phyloP scores from a whole-genome alignment of 768 basidiomycete species.

The Sistotremastrum suecicum region DNA sequence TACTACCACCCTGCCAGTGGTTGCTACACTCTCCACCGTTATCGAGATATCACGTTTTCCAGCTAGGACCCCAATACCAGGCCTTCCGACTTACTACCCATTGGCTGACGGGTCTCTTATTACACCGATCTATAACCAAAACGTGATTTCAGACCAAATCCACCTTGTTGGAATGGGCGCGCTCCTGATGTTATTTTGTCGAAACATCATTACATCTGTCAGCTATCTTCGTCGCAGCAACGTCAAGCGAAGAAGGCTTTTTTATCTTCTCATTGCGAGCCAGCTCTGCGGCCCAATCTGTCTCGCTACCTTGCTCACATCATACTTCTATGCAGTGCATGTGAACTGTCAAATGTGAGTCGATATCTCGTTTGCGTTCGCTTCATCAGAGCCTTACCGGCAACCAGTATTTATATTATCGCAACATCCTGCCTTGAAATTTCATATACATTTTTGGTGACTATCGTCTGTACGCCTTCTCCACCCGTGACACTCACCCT shows the following conservation, averaged over 20 bases:
- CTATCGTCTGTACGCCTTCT: not conserved
- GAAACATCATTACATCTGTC: slow-evolving; percentile 36
- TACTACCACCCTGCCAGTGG: slow-evolving; percentile 16
- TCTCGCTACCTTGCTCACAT: slow-evolving; percentile 28
- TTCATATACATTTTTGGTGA: slow-evolving; percentile 14
- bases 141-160: slow-evolving; percentile 26
- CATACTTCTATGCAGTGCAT: slow-evolving; percentile 24
- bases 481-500: too few relatives aligned
- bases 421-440: slow-evolving; percentile 7
- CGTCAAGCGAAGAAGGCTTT: slow-evolving; percentile 44
- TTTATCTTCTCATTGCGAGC: slow-evolving; percentile 40
- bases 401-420: not conserved
- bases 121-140: slow-evolving; percentile 29
- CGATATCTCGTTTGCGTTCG: slow-evolving; percentile 21
- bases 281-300: slow-evolving; percentile 37
- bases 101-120: slow-evolving; percentile 47
- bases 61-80: slow-evolving; percentile 24
- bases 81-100: slow-evolving; percentile 31
- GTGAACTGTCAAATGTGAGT: slow-evolving; percentile 37
- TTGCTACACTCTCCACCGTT: slow-evolving; percentile 35
- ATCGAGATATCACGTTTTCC: slow-evolving; percentile 33
- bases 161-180: slow-evolving; percentile 34
- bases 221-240: slow-evolving; percentile 39
- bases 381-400: slow-evolving; percentile 14
- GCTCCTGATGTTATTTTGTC: slow-evolving; percentile 34